These are phyloP conservation scores for Boechera divaricarpa DNA, from an alignment of 345 rosid genomes.

Conservation along the genomic window DNA sequence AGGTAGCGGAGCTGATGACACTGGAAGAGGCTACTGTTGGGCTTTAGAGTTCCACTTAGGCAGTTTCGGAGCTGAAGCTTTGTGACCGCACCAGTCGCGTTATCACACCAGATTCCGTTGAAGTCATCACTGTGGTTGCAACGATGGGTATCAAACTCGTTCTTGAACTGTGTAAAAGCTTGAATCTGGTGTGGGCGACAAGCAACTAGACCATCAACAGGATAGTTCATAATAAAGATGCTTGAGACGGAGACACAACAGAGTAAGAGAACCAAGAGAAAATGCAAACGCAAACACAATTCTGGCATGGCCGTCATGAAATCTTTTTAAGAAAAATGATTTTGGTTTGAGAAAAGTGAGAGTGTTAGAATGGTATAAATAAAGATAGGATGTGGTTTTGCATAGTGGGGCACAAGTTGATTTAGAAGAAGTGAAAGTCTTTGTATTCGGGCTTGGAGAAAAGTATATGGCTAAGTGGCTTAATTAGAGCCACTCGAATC, in stretches of 20 bases:
- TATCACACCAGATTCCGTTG: constrained; percentile 6
- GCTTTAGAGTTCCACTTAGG: not conserved
- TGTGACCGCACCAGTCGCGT: not conserved
- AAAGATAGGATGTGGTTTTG: not conserved
- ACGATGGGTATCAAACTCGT: constrained; percentile 12
- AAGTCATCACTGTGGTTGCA: not conserved
- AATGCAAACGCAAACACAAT: not conserved
- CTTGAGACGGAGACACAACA: constrained; percentile 4
- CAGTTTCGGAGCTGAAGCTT: not conserved
- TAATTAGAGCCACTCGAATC: no score
- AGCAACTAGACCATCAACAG: not conserved
- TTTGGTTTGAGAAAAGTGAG: not conserved
- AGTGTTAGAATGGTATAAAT: not conserved
- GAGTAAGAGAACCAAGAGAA: not conserved
- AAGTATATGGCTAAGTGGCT: no score
- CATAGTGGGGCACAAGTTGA: not conserved
- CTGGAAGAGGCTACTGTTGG: not conserved
- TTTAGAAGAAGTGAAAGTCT: no score
- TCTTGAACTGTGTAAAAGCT: constrained; percentile 15
- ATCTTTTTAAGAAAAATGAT: not conserved
- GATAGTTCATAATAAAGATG: not conserved
- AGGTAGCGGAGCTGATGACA: not conserved
- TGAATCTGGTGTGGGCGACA: constrained; percentile 2
- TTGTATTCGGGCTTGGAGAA: no score
- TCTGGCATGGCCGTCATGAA: not conserved